Evolutionary conservation across 495 filamentous ascomycete genomes (phyloP).

Genomic region (Hypoxylon lienhwacheense): DNA sequence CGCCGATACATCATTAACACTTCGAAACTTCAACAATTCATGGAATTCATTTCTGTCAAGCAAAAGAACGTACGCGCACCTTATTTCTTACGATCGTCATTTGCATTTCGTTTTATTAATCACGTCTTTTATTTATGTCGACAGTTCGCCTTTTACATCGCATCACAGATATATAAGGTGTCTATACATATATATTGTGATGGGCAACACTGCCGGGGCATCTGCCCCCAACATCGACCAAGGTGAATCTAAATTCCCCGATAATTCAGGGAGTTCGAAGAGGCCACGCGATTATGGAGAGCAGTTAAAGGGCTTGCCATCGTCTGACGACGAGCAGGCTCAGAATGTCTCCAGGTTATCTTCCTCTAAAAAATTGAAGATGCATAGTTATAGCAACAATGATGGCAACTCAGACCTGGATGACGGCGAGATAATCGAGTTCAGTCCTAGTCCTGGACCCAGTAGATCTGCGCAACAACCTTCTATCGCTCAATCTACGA

Average conservation of each 20-base stretch:
- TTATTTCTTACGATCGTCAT: no score
- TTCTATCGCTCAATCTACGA: neutral
- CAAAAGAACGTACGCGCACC: no score
- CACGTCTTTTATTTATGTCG: no score
- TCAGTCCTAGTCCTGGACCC: constrained; percentile 13
- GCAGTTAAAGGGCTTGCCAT: constrained; percentile 31
- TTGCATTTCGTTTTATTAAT: no score
- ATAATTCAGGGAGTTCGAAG: constrained; percentile 19
- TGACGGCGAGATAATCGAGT: constrained; percentile 44
- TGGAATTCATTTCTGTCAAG: no score
- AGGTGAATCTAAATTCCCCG: constrained; percentile 5
- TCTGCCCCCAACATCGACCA: constrained; percentile 3
- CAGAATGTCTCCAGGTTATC: neutral
- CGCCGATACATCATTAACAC: no score
- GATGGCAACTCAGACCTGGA: constrained; percentile 31
- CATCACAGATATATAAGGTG: no score
- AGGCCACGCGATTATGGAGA: constrained; percentile 32
- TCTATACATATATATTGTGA: constrained; percentile 6
- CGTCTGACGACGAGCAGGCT: constrained; percentile 27
- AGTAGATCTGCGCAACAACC: constrained; percentile 7
- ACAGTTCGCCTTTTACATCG: no score
- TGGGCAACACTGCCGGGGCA: constrained; percentile 4
- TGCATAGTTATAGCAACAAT: neutral
- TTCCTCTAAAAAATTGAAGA: constrained; percentile 34
- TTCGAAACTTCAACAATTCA: no score